These are phyloP conservation scores for Arthrinium phaeospermum DNA, from an alignment of 2,329 filamentous ascomycete species.

Conservation along the genomic window DNA sequence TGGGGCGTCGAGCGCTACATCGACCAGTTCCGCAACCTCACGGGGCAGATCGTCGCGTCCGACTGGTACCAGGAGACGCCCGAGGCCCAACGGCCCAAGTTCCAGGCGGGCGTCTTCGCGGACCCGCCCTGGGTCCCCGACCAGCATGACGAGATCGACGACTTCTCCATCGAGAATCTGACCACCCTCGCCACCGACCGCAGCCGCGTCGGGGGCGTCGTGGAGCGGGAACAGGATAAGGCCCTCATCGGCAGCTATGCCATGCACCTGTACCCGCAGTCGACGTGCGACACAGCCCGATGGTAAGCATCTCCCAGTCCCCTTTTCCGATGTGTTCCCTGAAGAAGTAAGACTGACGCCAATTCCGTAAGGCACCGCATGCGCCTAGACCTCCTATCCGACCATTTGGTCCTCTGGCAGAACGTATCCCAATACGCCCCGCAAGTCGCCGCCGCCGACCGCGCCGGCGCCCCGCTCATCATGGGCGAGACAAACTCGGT, in stretches of 20 bases:
- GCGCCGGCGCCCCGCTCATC: slow-evolving; percentile 44
- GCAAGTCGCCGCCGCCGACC: slow-evolving; percentile 41
- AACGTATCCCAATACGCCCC: slow-evolving; percentile 42
- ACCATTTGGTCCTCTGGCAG: slow-evolving; percentile 41
- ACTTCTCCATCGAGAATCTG: slow-evolving; percentile 42
- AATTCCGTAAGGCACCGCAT: slow-evolving; percentile 29
- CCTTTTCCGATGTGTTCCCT: not conserved
- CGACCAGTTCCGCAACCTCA: slow-evolving; percentile 40
- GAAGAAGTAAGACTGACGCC: not conserved
- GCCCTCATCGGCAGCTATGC: slow-evolving; percentile 41
- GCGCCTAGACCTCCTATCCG: slow-evolving; percentile 40
- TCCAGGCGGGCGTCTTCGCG: slow-evolving; percentile 42
- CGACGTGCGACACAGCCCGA: slow-evolving; percentile 39
- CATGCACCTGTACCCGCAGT: slow-evolving; percentile 45
- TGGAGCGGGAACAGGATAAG: slow-evolving; percentile 36
- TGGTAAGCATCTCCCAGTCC: slow-evolving; percentile 26
- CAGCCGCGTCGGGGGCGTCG: slow-evolving; percentile 24
- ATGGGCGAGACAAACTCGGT: slow-evolving; percentile 55
- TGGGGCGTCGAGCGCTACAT: slow-evolving; percentile 40
- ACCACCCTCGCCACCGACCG: slow-evolving; percentile 29
- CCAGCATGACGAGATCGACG: slow-evolving; percentile 43
- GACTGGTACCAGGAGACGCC: slow-evolving; percentile 36
- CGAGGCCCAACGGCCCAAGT: slow-evolving; percentile 30
- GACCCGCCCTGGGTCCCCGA: slow-evolving; percentile 44
- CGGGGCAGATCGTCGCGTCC: slow-evolving; percentile 36